Conservation (phyloP, 2,329 filamentous ascomycete species). For the Colletotrichum sp. region DNA sequence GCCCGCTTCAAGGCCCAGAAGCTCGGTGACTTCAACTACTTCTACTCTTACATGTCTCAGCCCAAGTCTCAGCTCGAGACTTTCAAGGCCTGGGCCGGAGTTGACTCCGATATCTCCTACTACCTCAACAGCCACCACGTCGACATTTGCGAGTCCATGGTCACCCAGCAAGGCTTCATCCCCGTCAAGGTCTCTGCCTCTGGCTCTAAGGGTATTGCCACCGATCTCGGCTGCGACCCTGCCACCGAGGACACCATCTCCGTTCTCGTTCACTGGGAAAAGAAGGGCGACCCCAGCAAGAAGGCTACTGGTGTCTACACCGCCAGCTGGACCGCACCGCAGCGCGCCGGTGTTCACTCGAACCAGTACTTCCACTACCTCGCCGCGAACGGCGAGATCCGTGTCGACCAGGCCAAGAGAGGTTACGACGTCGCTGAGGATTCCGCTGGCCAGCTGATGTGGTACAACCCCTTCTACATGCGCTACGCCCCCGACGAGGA, state of each 20-base stretch:
- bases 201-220: slow-evolving; percentile 80
- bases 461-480: slow-evolving; percentile 97
- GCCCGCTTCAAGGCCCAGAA: slow-evolving; percentile 77
- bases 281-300: slow-evolving; percentile 71
- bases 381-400: slow-evolving; percentile 81
- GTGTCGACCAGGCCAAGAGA: slow-evolving; percentile 90
- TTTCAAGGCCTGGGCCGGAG: slow-evolving; percentile 92
- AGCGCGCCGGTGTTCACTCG: slow-evolving; percentile 91
- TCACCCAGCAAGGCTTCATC: slow-evolving; percentile 71
- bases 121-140: slow-evolving; percentile 96
- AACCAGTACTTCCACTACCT: slow-evolving; percentile 99
- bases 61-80: slow-evolving; percentile 91
- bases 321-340: slow-evolving; percentile 91
- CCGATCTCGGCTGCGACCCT: slow-evolving; percentile 76
- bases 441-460: slow-evolving; percentile 70
- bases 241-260: slow-evolving; percentile 94
- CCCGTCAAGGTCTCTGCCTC: slow-evolving; percentile 82
- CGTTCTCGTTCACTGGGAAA: slow-evolving; percentile 86
- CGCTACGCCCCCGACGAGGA: slow-evolving; percentile 93
- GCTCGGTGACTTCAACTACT: slow-evolving; percentile 97
- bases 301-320: slow-evolving; percentile 90
- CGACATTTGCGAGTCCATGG: slow-evolving; percentile 93
- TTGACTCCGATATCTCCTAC: slow-evolving; percentile 92
- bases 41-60: slow-evolving; percentile 96
- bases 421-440: slow-evolving; percentile 96